A percentile compares a stretch with the other conserved stretches of the same genome.
Conservation (phyloP, 345 rosid species). For the Physaria fendleri region DNA sequence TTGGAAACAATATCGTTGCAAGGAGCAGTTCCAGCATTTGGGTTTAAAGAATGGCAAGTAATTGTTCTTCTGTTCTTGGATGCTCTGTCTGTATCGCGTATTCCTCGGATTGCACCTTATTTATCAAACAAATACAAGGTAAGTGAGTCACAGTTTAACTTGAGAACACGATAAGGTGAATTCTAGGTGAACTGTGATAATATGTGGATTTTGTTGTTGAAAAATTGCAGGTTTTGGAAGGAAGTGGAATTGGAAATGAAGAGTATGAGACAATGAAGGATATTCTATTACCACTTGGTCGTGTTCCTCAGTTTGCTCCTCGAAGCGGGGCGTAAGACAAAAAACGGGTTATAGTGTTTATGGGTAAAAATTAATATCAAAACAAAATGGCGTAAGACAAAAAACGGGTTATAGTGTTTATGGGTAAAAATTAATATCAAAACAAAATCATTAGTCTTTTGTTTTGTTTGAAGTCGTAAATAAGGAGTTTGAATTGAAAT, state of each 20-base stretch:
- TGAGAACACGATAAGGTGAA: background rate
- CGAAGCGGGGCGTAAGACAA: conserved; percentile 47
- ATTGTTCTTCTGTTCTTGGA: conserved; percentile 66
- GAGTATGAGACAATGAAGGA: conserved; percentile 84
- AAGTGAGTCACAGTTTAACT: conserved; percentile 13
- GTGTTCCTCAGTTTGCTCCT: conserved; percentile 56
- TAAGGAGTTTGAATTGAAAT: conserved; percentile 21
- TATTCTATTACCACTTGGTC: conserved; percentile 70
- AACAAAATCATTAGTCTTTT: background rate
- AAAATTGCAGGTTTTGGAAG: conserved; percentile 52
- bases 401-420: background rate
- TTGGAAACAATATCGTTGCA: conserved; percentile 79
- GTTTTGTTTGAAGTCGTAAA: background rate
- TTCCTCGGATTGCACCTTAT: conserved; percentile 55
- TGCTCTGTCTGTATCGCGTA: conserved; percentile 62
- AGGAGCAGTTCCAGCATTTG: conserved; percentile 64
- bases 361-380: too few species aligned
- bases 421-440: too few species aligned
- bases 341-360: background rate
- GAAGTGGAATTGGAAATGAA: conserved; percentile 52
- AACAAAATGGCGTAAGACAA: conserved; percentile 36
- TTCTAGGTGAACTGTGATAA: background rate
- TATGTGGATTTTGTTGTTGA: conserved; percentile 11
- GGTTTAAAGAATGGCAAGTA: conserved; percentile 73
- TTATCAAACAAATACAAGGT: conserved; percentile 34